Evolutionary conservation across 139 green algal genomes (phyloP).

Genomic region (Chara braunii): DNA sequence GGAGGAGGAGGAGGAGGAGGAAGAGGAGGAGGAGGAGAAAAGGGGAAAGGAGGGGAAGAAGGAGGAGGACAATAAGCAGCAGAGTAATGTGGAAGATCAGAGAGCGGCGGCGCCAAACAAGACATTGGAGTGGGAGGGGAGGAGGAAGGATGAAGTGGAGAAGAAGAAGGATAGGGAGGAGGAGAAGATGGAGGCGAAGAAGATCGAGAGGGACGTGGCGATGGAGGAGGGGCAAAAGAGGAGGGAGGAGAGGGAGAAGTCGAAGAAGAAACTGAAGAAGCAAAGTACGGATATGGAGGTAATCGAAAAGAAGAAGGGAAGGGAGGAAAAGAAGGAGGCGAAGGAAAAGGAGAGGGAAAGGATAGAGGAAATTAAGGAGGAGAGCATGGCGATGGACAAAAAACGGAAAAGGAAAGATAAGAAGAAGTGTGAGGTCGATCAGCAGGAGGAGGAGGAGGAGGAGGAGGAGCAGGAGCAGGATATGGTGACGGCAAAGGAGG

Average conservation of each 20-base stretch:
- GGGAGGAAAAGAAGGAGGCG: neutral
- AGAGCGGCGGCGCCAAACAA: no score
- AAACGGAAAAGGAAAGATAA: neutral
- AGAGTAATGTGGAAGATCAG: no score
- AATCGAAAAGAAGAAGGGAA: neutral
- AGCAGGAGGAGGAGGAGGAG: neutral
- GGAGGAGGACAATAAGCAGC: neutral
- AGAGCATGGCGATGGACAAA: conserved; percentile 5
- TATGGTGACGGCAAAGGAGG: no score
- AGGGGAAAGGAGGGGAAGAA: neutral
- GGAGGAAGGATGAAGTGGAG: no score
- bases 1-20: conserved; percentile 6
- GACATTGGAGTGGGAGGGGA: no score
- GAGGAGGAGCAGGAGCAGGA: no score
- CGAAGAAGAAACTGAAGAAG: neutral
- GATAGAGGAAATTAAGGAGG: neutral
- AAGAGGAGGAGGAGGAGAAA: neutral
- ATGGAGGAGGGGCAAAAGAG: conserved; percentile 5
- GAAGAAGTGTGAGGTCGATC: neutral
- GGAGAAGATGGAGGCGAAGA: no score
- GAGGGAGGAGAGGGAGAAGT: neutral
- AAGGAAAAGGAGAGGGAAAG: neutral
- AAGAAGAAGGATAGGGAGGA: no score
- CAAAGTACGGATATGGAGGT: neutral
- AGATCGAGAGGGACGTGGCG: conserved; percentile 9